Conservation (phyloP, 495 filamentous ascomycete species). For the Penicillium atrosanguineum region DNA sequence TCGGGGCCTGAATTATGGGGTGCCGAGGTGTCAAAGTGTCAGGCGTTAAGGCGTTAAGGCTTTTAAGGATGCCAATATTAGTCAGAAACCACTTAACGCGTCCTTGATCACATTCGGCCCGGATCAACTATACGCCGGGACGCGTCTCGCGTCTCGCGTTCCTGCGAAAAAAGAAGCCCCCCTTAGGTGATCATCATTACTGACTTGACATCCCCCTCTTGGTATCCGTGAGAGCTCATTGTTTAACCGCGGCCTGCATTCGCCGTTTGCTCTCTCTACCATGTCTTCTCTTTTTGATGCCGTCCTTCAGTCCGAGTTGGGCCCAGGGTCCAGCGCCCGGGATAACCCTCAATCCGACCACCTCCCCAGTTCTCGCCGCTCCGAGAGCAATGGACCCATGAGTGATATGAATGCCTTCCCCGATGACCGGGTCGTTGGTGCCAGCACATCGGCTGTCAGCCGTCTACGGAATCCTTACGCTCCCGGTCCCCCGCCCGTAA, state of each 20-base stretch:
- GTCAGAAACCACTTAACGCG: conserved; percentile 43
- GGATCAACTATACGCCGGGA: conserved; percentile 18
- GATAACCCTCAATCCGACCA: conserved; percentile 40
- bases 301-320: conserved; percentile 50
- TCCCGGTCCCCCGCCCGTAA: conserved; percentile 72
- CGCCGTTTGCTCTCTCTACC: conserved; percentile 24
- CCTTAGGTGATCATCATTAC: conserved; percentile 5
- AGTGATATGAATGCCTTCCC: conserved; percentile 53
- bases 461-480: conserved; percentile 59
- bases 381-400: conserved; percentile 55
- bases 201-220: conserved; percentile 4
- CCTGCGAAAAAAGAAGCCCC: conserved; percentile 17
- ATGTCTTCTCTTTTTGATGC: conserved; percentile 56
- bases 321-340: conserved; percentile 36
- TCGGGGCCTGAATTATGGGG: too few relatives aligned
- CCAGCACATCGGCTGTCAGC: conserved; percentile 52
- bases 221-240: conserved; percentile 14
- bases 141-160: conserved; percentile 41
- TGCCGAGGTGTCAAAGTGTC: neutral
- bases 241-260: conserved; percentile 15
- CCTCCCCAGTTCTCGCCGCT: conserved; percentile 45
- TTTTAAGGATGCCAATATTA: neutral
- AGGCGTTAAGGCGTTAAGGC: neutral
- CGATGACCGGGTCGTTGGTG: conserved; percentile 61
- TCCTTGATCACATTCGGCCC: neutral